phyloP scores from a whole-genome alignment of 2,329 filamentous ascomycete species.

The Ascochyta koolunga region DNA sequence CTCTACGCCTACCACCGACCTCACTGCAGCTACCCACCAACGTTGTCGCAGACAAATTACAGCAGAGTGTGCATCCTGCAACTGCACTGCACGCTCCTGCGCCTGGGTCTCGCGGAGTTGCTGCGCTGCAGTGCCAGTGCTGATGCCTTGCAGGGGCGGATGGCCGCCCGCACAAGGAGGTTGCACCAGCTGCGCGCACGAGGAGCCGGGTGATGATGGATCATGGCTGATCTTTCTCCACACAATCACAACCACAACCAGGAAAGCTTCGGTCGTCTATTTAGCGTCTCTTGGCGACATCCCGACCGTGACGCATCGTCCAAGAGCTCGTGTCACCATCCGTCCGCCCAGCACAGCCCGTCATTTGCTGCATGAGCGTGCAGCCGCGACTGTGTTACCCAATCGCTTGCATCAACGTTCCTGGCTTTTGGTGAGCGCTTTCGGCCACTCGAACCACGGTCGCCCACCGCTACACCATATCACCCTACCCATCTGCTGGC shows the following conservation, averaged over 20 bases:
- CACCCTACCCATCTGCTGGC: constrained; percentile 22
- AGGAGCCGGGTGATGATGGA: constrained; percentile 23
- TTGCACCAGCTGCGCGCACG: constrained; percentile 16
- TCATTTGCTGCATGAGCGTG: constrained; percentile 40
- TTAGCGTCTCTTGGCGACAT: constrained; percentile 32
- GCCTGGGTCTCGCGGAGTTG: constrained; percentile 1
- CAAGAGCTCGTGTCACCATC: constrained; percentile 40
- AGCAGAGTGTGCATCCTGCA: no score
- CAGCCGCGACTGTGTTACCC: constrained; percentile 32
- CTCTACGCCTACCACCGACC: not conserved
- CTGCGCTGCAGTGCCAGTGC: constrained; percentile 2
- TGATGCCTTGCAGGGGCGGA: constrained; percentile 14
- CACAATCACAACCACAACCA: constrained; percentile 27
- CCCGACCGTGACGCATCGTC: constrained; percentile 39
- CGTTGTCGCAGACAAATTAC: not conserved
- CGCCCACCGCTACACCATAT: constrained; percentile 19
- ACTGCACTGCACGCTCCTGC: constrained; percentile 1
- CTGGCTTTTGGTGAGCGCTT: constrained; percentile 37
- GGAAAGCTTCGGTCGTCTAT: constrained; percentile 43
- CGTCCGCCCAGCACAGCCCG: constrained; percentile 34
- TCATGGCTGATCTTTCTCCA: constrained; percentile 34
- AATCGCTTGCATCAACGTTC: constrained; percentile 31
- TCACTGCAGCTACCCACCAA: constrained; percentile 2
- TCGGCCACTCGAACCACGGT: constrained; percentile 15
- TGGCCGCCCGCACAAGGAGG: constrained; percentile 13